Percentiles rank a stretch among this genome's conserved stretches.
These are phyloP conservation scores for Endocalyx cinctus DNA, from an alignment of 2,329 filamentous ascomycete species.

Conservation along the genomic window DNA sequence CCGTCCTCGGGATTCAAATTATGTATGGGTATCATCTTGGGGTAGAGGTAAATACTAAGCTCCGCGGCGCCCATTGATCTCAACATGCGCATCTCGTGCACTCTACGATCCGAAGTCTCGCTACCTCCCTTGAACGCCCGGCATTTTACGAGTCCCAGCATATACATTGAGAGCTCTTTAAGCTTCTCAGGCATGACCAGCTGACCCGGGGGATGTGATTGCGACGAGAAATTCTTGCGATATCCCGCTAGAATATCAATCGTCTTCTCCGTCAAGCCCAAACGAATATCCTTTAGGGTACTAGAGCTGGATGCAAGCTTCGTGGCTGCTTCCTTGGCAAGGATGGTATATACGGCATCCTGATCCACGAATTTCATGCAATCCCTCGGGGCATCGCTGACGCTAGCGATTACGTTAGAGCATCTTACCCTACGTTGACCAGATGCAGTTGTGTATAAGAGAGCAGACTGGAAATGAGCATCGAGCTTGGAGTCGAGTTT, in stretches of 20 bases:
- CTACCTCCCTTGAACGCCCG: constrained; percentile 90
- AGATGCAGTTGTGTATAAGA: constrained; percentile 87
- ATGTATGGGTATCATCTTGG: constrained; percentile 87
- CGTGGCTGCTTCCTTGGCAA: constrained; percentile 91
- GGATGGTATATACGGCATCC: constrained; percentile 81
- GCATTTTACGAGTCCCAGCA: constrained; percentile 83
- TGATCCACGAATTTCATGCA: constrained; percentile 92
- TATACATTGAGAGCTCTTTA: constrained; percentile 96
- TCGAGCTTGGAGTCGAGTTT: constrained; percentile 97
- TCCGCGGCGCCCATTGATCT: constrained; percentile 83
- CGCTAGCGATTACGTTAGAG: constrained; percentile 87
- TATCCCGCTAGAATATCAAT: constrained; percentile 91
- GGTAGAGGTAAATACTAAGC: constrained; percentile 88
- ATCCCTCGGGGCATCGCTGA: constrained; percentile 79
- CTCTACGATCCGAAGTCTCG: constrained; percentile 84
- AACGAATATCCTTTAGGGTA: constrained; percentile 79
- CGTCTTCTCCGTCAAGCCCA: constrained; percentile 80
- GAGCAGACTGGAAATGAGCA: constrained; percentile 92
- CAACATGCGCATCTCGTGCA: constrained; percentile 88
- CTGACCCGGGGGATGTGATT: constrained; percentile 82
- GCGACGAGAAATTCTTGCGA: constrained; percentile 81
- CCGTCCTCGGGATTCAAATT: constrained; percentile 83
- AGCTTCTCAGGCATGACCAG: constrained; percentile 92
- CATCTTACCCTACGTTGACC: constrained; percentile 89
- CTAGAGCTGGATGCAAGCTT: constrained; percentile 67